Evolutionary conservation across 306 rosid genomes (phyloP), one percentile per base, ranked within the genome.

Genomic region (Rosa lucieae): DNA sequence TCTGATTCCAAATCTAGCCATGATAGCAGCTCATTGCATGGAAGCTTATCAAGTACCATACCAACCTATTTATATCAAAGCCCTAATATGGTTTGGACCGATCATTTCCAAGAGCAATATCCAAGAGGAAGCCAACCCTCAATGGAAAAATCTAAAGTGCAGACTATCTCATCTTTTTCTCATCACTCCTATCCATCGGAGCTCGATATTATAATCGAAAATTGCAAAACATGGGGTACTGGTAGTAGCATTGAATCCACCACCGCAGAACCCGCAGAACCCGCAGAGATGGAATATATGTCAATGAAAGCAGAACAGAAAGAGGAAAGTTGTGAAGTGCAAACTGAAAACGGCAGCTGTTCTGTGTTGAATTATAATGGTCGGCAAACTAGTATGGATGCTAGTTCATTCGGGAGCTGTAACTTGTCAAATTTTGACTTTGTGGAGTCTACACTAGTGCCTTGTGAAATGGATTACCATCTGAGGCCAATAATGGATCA

Each of bases 401-500:
- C 46, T 37, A 8, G 40, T 75, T 70, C 85, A 53, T 55, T 56
- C 75, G 85, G 58, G 56, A 74, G 69, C 59, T 68, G 80, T 62
- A 81, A 59, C 53, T 73, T 59, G 84, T 6, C 39, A 43, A 11
- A 80, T 56, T 59, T 85, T 62, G 84, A 80, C 74, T 77, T 79
- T 59, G 65, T 49, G 72, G 86, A 77, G 77, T 72, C 80, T n/a
- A 26, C 80, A 17, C 5, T 29, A 46, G 11, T 56, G 59, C 69
- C 84, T 67, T 66, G 70, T 74, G 84, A 77, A 77, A 47, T 82
- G 82, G 74, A 67, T 80, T 73, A 46, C 71, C 82, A 77, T 37
- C 51, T 40, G 35, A 79, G 75, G 70, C 75, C 81, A 32, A 13
- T 44, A n/a, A 12, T 23, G 73, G 82, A 85, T 82, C 79, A 82